Evolutionary conservation across 2,329 filamentous ascomycete species (phyloP).

Genomic region (Triangularia setosa): DNA sequence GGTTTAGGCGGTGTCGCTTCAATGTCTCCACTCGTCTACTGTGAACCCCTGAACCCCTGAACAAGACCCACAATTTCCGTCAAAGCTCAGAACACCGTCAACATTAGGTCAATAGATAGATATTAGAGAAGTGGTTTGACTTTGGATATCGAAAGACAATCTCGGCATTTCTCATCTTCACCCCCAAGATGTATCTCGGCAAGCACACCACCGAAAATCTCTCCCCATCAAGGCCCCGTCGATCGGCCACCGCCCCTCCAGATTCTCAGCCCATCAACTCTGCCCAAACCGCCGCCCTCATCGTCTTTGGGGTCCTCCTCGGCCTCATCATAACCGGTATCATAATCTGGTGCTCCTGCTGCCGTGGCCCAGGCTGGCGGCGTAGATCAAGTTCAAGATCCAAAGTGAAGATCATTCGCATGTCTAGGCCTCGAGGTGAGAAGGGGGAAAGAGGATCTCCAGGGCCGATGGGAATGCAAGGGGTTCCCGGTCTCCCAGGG

Average conservation of each 20-base stretch:
- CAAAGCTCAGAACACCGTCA: neutral
- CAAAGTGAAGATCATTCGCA: neutral
- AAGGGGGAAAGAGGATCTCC: neutral
- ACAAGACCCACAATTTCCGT: neutral
- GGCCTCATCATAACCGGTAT: neutral
- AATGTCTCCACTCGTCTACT: neutral
- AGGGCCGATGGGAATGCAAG: neutral
- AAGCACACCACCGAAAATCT: neutral
- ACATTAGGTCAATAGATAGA: neutral
- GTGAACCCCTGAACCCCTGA: neutral
- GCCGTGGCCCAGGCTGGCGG: neutral
- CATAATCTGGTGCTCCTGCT: neutral
- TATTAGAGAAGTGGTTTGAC: neutral
- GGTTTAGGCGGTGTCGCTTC: neutral
- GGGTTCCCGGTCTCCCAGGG: neutral
- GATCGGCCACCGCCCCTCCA: neutral
- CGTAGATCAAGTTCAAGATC: neutral
- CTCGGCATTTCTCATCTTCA: neutral
- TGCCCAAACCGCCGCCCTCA: neutral
- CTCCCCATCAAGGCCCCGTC: neutral
- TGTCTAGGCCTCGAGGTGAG: neutral
- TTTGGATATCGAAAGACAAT: neutral
- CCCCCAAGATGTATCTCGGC: neutral
- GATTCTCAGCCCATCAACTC: neutral
- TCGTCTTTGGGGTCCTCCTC: constrained; percentile 1